phyloP scores from a whole-genome alignment of 495 filamentous ascomycete genomes.

The Pyronema domesticum region DNA sequence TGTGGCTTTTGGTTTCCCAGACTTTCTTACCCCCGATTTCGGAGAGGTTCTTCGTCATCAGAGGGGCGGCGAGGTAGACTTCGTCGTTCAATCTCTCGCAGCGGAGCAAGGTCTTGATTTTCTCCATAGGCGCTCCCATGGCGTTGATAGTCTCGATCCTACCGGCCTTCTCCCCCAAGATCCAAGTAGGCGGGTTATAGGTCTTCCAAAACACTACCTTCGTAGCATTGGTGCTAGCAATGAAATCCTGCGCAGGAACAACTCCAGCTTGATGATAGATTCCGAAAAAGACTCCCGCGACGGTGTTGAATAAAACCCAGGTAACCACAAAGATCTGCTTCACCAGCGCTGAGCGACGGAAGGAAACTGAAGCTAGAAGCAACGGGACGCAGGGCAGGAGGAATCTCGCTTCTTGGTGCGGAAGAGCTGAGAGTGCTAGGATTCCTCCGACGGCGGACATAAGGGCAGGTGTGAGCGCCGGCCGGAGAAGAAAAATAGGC shows the following conservation, averaged over 20 bases:
- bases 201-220: slow-evolving; percentile 94
- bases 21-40: slow-evolving; percentile 37
- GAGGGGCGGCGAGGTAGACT: slow-evolving; percentile 49
- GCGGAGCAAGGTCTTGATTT: slow-evolving; percentile 41
- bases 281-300: slow-evolving; percentile 70
- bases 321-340: slow-evolving; percentile 39
- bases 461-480: slow-evolving; percentile 30
- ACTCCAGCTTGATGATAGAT: slow-evolving; percentile 88
- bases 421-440: slow-evolving; percentile 60
- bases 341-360: slow-evolving; percentile 32
- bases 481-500: slow-evolving; percentile 36
- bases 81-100: slow-evolving; percentile 9
- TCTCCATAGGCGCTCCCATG: slow-evolving; percentile 55
- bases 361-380: slow-evolving; percentile 61
- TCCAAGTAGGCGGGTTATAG: slow-evolving; percentile 83
- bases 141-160: slow-evolving; percentile 53
- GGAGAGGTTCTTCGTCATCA: slow-evolving; percentile 58
- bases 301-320: slow-evolving; percentile 73
- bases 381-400: slow-evolving; percentile 74
- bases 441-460: slow-evolving; percentile 70
- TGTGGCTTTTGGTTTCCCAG: slow-evolving; percentile 55
- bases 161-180: slow-evolving; percentile 54
- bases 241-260: slow-evolving; percentile 51
- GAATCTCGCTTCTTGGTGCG: slow-evolving; percentile 92
- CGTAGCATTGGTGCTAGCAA: slow-evolving; percentile 33